Percentiles rank a stretch among this genome's conserved stretches.
phyloP scores from a whole-genome alignment of 2,329 filamentous ascomycete genomes.

The Paecilomyces niveus region DNA sequence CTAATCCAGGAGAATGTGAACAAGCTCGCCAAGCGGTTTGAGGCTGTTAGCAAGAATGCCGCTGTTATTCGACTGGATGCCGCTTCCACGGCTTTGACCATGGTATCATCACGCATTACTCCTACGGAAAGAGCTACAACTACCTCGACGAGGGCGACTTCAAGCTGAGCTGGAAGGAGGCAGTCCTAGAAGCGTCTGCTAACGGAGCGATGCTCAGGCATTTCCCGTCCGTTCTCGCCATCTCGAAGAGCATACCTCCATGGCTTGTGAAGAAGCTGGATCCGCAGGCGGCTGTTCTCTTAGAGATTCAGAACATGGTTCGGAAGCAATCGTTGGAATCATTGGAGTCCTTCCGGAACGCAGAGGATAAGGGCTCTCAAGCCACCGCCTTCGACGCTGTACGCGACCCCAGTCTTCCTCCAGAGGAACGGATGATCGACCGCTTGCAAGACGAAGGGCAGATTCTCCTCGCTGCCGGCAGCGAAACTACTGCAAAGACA shows the following conservation, averaged over 20 bases:
- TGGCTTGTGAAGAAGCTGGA: slow-evolving; percentile 4
- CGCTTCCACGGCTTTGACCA: slow-evolving; percentile 22
- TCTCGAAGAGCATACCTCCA: slow-evolving; percentile 18
- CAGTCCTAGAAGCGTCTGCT: slow-evolving; percentile 16
- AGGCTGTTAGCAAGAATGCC: slow-evolving; percentile 8
- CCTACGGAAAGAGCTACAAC: slow-evolving; percentile 26
- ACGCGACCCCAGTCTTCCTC: slow-evolving; percentile 25
- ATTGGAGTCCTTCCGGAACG: background rate
- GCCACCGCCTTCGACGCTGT: slow-evolving; percentile 22
- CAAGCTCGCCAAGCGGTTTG: slow-evolving; percentile 19
- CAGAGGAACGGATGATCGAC: slow-evolving; percentile 28
- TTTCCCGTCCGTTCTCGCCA: slow-evolving; percentile 20
- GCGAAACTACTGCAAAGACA: slow-evolving; percentile 26
- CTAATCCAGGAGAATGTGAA: slow-evolving; percentile 30
- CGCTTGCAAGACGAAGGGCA: slow-evolving; percentile 25
- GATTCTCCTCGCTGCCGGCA: slow-evolving; percentile 25
- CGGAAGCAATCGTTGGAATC: slow-evolving; percentile 1
- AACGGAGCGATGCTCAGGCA: slow-evolving; percentile 17
- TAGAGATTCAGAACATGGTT: slow-evolving; percentile 4
- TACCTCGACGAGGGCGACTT: slow-evolving; percentile 23
- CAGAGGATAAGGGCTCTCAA: background rate
- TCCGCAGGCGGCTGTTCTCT: slow-evolving; percentile 4
- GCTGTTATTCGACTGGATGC: slow-evolving; percentile 16
- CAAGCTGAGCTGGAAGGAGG: slow-evolving; percentile 15
- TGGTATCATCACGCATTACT: slow-evolving; percentile 32